Percentiles rank a stretch among this genome's conserved stretches.
phyloP scores from a whole-genome alignment of 1,139 yeast genomes.

The Meyerozyma elateridarum region DNA sequence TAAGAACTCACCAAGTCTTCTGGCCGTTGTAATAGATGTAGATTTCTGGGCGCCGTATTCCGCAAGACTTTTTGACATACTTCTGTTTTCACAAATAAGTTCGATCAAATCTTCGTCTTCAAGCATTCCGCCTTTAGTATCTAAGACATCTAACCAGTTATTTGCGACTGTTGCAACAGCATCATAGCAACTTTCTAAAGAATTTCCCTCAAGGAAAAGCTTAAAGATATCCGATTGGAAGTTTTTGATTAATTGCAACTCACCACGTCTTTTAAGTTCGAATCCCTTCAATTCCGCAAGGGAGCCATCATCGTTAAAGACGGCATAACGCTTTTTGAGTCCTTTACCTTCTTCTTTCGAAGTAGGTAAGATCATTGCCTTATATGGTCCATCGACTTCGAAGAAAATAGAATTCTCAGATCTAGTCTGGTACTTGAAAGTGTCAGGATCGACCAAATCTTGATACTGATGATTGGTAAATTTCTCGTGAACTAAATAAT shows the following conservation, averaged over 20 bases:
- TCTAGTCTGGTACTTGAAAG: slow-evolving; percentile 64
- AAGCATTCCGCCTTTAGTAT: slow-evolving; percentile 77
- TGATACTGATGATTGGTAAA: slow-evolving; percentile 96
- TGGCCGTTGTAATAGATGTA: slow-evolving; percentile 93
- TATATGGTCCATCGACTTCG: slow-evolving; percentile 98
- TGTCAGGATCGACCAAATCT: slow-evolving; percentile 66
- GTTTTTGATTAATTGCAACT: slow-evolving; percentile 84
- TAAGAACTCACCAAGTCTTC: slow-evolving; percentile 85
- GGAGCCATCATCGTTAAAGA: slow-evolving; percentile 90
- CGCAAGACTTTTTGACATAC: slow-evolving; percentile 87
- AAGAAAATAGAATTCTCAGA: slow-evolving; percentile 95
- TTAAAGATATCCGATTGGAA: slow-evolving; percentile 95
- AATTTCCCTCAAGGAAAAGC: slow-evolving; percentile 78
- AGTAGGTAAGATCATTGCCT: slow-evolving; percentile 95
- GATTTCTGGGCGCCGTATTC: slow-evolving; percentile 92
- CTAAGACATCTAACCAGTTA: slow-evolving; percentile 92
- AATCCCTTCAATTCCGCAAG: slow-evolving; percentile 95
- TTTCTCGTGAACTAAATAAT: slow-evolving; percentile 82
- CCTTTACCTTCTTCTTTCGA: slow-evolving; percentile 98
- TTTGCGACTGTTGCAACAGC: slow-evolving; percentile 93
- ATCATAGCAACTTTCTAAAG: slow-evolving; percentile 74
- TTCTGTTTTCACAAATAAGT: slow-evolving; percentile 91
- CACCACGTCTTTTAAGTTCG: slow-evolving; percentile 96
- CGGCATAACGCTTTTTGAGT: slow-evolving; percentile 93
- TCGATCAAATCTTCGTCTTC: slow-evolving; percentile 94